A percentile compares a stretch with the other conserved stretches of the same genome.
These are phyloP conservation scores for Pseudocercospora pini-densiflorae DNA, from an alignment of 2,329 filamentous ascomycete species.

Conservation along the genomic window DNA sequence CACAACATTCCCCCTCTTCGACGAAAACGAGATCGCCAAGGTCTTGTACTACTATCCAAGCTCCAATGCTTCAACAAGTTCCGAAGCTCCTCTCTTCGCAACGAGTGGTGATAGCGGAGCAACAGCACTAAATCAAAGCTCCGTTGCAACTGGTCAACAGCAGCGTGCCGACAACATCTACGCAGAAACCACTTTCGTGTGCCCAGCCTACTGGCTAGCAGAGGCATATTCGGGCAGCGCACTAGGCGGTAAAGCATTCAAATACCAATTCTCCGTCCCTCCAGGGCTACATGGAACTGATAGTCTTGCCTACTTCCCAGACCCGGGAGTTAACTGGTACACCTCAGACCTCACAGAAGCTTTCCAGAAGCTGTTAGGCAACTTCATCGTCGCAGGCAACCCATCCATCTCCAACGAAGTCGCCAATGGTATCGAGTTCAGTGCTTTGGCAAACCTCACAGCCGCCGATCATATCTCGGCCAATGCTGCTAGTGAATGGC, in stretches of 20 bases:
- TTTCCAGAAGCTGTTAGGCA: slow-evolving; percentile 51
- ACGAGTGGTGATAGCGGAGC: slow-evolving; percentile 40
- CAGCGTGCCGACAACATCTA: slow-evolving; percentile 60
- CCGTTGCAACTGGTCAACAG: slow-evolving; percentile 58
- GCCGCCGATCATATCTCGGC: slow-evolving; percentile 30
- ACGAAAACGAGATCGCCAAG: slow-evolving; percentile 45
- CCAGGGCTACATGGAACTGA: slow-evolving; percentile 48
- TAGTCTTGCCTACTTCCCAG: slow-evolving; percentile 43
- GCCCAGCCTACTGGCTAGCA: slow-evolving; percentile 61
- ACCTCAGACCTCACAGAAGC: slow-evolving; percentile 36
- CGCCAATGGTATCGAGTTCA: slow-evolving; percentile 27
- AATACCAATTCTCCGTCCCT: slow-evolving; percentile 56
- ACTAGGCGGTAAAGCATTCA: slow-evolving; percentile 44
- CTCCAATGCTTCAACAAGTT: slow-evolving; percentile 34
- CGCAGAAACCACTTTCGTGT: slow-evolving; percentile 57
- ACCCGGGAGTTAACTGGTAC: slow-evolving; percentile 26
- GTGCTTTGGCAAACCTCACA: neutral
- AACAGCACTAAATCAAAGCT: slow-evolving; percentile 57
- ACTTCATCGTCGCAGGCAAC: slow-evolving; percentile 50
- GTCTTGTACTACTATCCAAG: slow-evolving; percentile 46
- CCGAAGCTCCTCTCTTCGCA: slow-evolving; percentile 36
- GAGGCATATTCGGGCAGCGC: slow-evolving; percentile 47
- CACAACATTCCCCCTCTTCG: slow-evolving; percentile 48
- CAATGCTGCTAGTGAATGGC: slow-evolving; percentile 32
- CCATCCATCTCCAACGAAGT: slow-evolving; percentile 47